Evolutionary conservation across 495 filamentous ascomycete species (phyloP).

Genomic region (Podospora pseudocomata): DNA sequence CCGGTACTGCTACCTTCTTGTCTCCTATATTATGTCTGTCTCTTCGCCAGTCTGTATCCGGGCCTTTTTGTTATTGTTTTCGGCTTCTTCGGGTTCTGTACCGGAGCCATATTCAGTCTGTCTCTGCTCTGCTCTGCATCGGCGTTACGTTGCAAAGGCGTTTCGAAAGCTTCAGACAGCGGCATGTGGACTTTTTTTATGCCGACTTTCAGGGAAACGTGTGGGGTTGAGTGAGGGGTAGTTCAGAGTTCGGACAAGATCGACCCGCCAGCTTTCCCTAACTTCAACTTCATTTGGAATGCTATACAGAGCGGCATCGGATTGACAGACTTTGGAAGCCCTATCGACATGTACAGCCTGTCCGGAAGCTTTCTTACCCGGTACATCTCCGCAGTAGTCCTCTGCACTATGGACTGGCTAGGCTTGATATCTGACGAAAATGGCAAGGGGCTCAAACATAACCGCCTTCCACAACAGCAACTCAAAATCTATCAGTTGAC

Average conservation of each 20-base stretch:
- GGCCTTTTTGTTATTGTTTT: neutral
- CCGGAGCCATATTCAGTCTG: neutral
- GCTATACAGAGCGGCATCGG: neutral
- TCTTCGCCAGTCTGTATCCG: neutral
- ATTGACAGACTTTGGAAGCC: neutral
- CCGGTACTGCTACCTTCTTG: neutral
- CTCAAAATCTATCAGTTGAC: neutral
- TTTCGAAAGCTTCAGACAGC: constrained; percentile 1
- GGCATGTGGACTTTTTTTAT: neutral
- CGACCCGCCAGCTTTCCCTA: neutral
- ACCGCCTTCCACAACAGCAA: no score
- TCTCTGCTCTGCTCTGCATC: neutral
- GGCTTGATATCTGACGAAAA: no score
- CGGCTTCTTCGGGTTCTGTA: neutral
- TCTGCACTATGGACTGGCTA: no score
- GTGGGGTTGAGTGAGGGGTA: constrained; percentile 5
- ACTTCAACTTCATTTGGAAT: neutral
- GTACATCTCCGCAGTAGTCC: neutral
- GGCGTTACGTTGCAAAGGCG: constrained; percentile 6
- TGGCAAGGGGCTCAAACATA: no score
- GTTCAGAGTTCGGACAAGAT: neutral
- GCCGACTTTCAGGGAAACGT: neutral
- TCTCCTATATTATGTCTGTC: neutral
- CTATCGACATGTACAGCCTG: neutral
- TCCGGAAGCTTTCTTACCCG: neutral